Base-by-base conservation (phyloP, 345 rosid species). In the Chamaenerion angustifolium region DNA sequence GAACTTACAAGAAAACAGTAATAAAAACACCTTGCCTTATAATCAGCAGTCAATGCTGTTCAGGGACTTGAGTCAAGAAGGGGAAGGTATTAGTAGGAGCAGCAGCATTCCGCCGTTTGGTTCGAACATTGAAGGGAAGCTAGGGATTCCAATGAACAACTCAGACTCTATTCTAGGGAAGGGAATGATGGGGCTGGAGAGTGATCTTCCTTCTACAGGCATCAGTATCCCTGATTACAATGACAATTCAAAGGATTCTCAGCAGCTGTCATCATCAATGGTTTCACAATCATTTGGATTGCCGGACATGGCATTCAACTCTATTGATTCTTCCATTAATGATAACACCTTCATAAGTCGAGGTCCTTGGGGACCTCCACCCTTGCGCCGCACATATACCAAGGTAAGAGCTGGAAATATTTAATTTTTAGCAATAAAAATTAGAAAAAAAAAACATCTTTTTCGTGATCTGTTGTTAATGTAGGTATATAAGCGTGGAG, bases 401-500 rank as follows among this genome's bases (percentile, higher is more conserved):
- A 31, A 31, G 37, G 37, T 31, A 31, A 31, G 37, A 7, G 37
- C 5, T 31, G 37, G 1, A 31, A 31, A 31, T 1, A 31, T 31
- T 23, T 4, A 5, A 5, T 31, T 31, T 4, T 31, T 31, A 31
- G 37, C 37, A 31, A 31, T 31, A 31, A 31, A 31, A 31, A n/a
- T n/a, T n/a, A 31, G 37, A 31, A 31, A 31, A 7, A 3, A 31
- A 23, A 2, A 2, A 5, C 2, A 31, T 31, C 5, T 31, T 31
- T 31, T 31, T 8, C 13, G 37, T 42, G 44, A 12, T 15, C 27
- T 47, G 25, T 48, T 56, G 27, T 65, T 46, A 68, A 31, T 31
- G 37, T 31, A 83, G 88, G 93, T 80, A 23, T 72, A 83, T 53
- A 83, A 80, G 64, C 85, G 93, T 11, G 93, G 93, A 66, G 82